Conservation (phyloP, 2,329 filamentous ascomycete genomes). For the Claviceps sorghi region DNA sequence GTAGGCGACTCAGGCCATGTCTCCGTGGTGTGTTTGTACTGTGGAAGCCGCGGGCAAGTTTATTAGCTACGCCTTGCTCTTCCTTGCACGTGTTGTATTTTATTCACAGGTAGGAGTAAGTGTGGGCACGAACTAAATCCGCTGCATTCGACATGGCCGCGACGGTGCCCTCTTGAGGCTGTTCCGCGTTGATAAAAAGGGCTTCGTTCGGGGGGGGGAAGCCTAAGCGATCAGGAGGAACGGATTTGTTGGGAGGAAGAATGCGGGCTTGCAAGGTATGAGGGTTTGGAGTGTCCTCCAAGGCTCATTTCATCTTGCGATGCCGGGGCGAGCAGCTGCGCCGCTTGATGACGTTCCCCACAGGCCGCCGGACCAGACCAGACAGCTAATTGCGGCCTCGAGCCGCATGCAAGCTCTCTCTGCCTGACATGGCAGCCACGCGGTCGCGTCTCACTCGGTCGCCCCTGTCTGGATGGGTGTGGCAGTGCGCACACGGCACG, state of each 20-base stretch:
- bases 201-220: neutral
- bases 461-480: too few species aligned
- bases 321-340: constrained; percentile 5
- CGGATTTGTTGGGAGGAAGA: neutral
- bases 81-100: neutral
- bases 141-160: constrained; percentile 27
- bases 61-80: constrained; percentile 9
- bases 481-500: neutral
- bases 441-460: neutral
- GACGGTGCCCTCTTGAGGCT: neutral
- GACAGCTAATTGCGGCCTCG: neutral
- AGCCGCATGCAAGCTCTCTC: neutral
- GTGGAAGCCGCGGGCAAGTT: constrained; percentile 8
- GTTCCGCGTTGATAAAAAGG: neutral
- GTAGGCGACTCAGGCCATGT: constrained; percentile 48
- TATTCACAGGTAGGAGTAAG: neutral
- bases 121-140: constrained; percentile 26
- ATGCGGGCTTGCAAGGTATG: neutral
- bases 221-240: neutral
- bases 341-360: constrained; percentile 25
- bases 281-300: neutral
- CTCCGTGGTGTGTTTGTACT: constrained; percentile 30
- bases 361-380: constrained; percentile 6
- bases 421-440: neutral
- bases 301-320: neutral